Evolutionary conservation across 148 eudicot genomes (phyloP), one percentile per base, ranked within the genome.

Genomic region (Vaccinium macrocarpon): DNA sequence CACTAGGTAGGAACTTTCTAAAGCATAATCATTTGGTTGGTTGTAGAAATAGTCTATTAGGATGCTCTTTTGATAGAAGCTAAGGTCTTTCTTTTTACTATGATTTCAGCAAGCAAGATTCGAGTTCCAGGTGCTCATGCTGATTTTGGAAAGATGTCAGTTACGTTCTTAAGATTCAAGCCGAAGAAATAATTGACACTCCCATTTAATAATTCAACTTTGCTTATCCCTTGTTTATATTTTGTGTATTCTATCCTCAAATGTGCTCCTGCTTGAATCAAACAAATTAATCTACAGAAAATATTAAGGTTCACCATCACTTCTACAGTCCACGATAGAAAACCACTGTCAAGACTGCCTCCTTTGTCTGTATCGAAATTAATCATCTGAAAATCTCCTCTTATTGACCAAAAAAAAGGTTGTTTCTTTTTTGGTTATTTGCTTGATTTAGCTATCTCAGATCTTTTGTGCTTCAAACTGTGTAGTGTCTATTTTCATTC

Each of bases 351-450:
- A 7, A 61, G 35, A 80, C 38, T 75, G 57, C 51, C 56, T n/a
- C 51, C 56, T 68, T 15, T 46, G 55, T 49, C 59, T 68, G 70
- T 18, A 61, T 68, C 9, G 57, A 25, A 48, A 81, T 23, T 61
- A 62, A 64, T 62, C 7, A 7, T 42, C 27, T 77, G 81, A 29
- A 81, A 81, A 81, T 64, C 38, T 46, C 15, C 18, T 50, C 50
- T 53, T 82, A 4, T 48, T 46, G 29, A 66, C 23, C n/a, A 27
- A 29, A 66, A 70, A 70, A 80, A 18, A 29, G 23, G 76, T 82
- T 77, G 62, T 79, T 86, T 0, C 21, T 51, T 82, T 29, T 79
- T 82, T 71, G 81, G 73, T 68, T 68, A 68, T 29, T 29, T 8
- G 18, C 35, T 27, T 68, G 73, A 27, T 68, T 82, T 32, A 12